phyloP scores from a whole-genome alignment of 176 grass and related monocot species.

The Musa beccarii region DNA sequence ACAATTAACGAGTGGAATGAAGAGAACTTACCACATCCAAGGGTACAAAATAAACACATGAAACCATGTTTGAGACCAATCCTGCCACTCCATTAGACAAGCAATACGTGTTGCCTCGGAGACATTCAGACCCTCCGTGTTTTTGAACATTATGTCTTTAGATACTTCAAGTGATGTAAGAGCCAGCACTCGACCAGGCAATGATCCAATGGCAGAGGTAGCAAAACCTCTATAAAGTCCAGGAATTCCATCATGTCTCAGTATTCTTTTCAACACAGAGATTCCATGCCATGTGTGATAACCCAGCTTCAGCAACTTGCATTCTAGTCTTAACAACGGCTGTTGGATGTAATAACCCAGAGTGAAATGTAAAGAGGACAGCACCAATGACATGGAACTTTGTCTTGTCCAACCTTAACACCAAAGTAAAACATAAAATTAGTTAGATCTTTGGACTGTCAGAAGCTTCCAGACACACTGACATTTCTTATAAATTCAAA shows the following conservation, averaged over 20 bases:
- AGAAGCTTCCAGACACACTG: neutral
- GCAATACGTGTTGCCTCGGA: conserved; percentile 63
- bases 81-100: conserved; percentile 69
- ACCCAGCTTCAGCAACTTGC: conserved; percentile 61
- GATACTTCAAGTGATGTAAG: conserved; percentile 83
- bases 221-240: conserved; percentile 88
- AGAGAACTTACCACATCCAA: conserved; percentile 70
- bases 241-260: conserved; percentile 65
- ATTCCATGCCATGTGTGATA: conserved; percentile 65
- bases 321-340: conserved; percentile 89
- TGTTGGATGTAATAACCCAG: conserved; percentile 74
- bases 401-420: conserved; percentile 78
- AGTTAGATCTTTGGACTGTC: neutral
- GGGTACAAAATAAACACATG: conserved; percentile 79
- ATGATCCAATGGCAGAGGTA: conserved; percentile 65
- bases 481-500: neutral
- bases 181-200: conserved; percentile 72
- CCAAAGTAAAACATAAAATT: neutral
- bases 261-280: conserved; percentile 61
- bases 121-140: conserved; percentile 48
- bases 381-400: conserved; percentile 85
- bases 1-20: conserved; percentile 9
- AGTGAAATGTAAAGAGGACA: conserved; percentile 70
- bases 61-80: conserved; percentile 62
- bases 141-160: conserved; percentile 73